phyloP scores from a whole-genome alignment of 2,329 filamentous ascomycete species.

The Gnomoniopsis smithogilvyi region DNA sequence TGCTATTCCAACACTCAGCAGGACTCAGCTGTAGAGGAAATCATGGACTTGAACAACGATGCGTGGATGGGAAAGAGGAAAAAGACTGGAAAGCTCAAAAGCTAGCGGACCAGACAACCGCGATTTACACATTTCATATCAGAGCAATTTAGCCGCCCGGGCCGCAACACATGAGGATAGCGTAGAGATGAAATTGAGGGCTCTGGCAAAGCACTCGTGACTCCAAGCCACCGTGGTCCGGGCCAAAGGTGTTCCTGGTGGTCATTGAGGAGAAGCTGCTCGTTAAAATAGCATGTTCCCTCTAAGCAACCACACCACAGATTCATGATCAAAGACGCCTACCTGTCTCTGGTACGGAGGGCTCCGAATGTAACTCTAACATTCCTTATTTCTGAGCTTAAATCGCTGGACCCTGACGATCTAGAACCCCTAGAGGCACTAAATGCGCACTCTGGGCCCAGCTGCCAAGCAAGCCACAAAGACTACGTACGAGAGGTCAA shows the following conservation, averaged over 20 bases:
- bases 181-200: not conserved
- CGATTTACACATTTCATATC: not conserved
- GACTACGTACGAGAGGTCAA: not conserved
- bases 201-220: not conserved
- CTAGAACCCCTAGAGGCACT: slow-evolving; percentile 15
- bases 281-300: not conserved
- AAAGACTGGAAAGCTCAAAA: not conserved
- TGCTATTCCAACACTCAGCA: no score
- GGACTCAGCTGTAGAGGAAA: no score
- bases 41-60: not conserved
- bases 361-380: slow-evolving; percentile 2
- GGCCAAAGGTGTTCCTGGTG: not conserved
- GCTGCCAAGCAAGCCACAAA: slow-evolving; percentile 1
- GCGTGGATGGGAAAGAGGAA: not conserved
- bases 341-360: not conserved
- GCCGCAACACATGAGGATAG: no score
- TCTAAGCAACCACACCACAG: not conserved
- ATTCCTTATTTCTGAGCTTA: slow-evolving; percentile 31
- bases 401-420: slow-evolving; percentile 27
- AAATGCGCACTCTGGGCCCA: slow-evolving; percentile 28
- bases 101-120: not conserved
- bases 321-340: not conserved
- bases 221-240: no score
- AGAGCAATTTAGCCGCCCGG: not conserved
- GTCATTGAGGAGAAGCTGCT: not conserved